Percentiles rank a stretch among this genome's conserved stretches.
Evolutionary conservation across 2,329 filamentous ascomycete species (phyloP).

Genomic region (Didymella sp.): DNA sequence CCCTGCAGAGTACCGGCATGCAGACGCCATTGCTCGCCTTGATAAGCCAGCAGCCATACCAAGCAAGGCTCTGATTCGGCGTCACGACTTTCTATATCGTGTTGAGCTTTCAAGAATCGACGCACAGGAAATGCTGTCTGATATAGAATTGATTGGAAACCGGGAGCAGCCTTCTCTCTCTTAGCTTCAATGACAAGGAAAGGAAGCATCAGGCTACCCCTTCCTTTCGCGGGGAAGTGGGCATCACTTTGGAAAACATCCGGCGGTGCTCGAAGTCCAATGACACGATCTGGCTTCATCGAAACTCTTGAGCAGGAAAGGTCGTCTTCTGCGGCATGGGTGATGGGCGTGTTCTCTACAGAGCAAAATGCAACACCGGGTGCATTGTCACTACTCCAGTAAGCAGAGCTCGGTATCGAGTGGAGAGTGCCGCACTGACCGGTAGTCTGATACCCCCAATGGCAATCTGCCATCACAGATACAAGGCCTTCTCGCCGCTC

Average conservation of each 20-base stretch:
- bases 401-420: too few species aligned
- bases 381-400: neutral
- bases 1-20: constrained; percentile 14
- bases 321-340: neutral
- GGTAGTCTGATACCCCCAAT: too few species aligned
- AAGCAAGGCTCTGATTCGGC: constrained; percentile 16
- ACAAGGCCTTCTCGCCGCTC: too few species aligned
- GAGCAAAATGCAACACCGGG: neutral
- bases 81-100: constrained; percentile 4
- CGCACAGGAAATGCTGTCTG: neutral
- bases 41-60: constrained; percentile 30
- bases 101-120: constrained; percentile 20
- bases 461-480: too few species aligned
- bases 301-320: neutral
- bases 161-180: neutral
- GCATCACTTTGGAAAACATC: neutral
- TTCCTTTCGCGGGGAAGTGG: neutral
- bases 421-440: too few species aligned
- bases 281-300: neutral
- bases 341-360: neutral
- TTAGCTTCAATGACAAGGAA: neutral
- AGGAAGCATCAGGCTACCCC: neutral
- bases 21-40: constrained; percentile 28
- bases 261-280: neutral
- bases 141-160: neutral